Conservation (phyloP, 129 eudicot genomes). For the Oenanthe sinensis region DNA sequence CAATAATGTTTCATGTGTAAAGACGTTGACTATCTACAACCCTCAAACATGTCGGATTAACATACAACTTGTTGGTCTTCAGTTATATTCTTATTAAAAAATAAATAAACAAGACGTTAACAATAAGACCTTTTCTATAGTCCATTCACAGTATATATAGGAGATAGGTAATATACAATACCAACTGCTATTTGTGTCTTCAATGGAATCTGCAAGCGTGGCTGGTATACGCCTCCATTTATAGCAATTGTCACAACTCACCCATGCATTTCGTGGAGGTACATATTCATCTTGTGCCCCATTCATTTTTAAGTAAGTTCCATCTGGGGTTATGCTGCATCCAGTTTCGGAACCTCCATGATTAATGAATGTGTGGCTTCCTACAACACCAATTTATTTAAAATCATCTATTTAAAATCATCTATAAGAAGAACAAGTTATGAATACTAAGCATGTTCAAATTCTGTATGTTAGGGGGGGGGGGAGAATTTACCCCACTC, state of each 20-base stretch:
- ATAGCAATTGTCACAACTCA: slow-evolving; percentile 77
- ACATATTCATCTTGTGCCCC: slow-evolving; percentile 21
- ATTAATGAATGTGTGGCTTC: slow-evolving; percentile 24
- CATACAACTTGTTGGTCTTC: not conserved
- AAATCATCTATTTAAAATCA: slow-evolving; percentile 13
- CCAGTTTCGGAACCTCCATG: slow-evolving; percentile 24
- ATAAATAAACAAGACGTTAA: not conserved
- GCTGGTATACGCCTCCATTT: slow-evolving; percentile 95
- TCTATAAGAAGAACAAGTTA: not conserved
- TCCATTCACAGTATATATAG: not conserved
- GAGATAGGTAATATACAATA: slow-evolving; percentile 19
- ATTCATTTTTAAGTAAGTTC: slow-evolving; percentile 18
- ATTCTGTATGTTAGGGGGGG: not conserved
- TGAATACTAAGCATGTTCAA: not conserved
- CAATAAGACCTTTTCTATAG: not conserved
- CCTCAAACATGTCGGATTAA: not conserved
- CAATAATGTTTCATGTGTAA: not conserved
- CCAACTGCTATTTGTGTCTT: slow-evolving; percentile 68
- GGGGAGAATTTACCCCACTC: not conserved
- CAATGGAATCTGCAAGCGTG: slow-evolving; percentile 77
- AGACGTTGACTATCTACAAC: not conserved
- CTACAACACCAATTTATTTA: slow-evolving; percentile 26
- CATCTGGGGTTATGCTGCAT: slow-evolving; percentile 21
- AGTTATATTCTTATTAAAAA: not conserved
- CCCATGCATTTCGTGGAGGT: slow-evolving; percentile 71